Percentiles rank a stretch among this genome's conserved stretches.
phyloP scores from a whole-genome alignment of 2,329 filamentous ascomycete species.

The Cercospora zeae-maydis region DNA sequence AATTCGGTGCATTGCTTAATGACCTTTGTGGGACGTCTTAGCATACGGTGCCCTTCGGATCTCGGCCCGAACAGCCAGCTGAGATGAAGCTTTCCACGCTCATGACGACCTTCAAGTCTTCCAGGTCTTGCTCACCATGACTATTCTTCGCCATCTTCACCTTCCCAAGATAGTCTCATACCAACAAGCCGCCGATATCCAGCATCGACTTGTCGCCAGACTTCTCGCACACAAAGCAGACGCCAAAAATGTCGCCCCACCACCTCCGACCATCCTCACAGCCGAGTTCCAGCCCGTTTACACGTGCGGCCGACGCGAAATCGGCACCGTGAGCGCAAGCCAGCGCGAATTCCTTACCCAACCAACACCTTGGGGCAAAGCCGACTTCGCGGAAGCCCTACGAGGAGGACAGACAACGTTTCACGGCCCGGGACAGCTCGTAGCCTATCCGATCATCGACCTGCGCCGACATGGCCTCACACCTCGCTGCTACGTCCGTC shows the following conservation, averaged over 20 bases:
- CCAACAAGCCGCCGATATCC: conserved; percentile 52
- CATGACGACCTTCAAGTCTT: not conserved
- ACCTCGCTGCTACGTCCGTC: conserved; percentile 70
- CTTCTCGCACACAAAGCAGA: conserved; percentile 61
- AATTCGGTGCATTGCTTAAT: not conserved
- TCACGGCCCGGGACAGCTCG: conserved; percentile 88
- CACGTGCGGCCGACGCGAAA: conserved; percentile 82
- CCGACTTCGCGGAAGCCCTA: conserved; percentile 66
- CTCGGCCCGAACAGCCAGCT: not conserved
- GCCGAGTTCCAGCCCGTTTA: conserved; percentile 82
- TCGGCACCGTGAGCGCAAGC: conserved; percentile 45
- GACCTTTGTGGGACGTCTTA: not conserved
- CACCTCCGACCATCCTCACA: conserved; percentile 66
- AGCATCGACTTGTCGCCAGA: conserved; percentile 54
- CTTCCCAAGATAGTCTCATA: conserved; percentile 55
- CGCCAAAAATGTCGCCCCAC: conserved; percentile 26
- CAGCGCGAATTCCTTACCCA: conserved; percentile 45
- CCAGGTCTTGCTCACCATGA: conserved; percentile 25
- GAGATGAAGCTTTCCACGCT: not conserved
- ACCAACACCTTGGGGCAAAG: conserved; percentile 40
- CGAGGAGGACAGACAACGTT: conserved; percentile 91
- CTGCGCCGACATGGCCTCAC: conserved; percentile 65
- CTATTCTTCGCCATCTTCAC: conserved; percentile 60
- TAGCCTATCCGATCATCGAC: conserved; percentile 90
- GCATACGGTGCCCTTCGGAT: not conserved